A percentile compares a stretch with the other conserved stretches of the same genome.
Conservation (phyloP, 768 basidiomycete genomes). For the Suillus decipiens region DNA sequence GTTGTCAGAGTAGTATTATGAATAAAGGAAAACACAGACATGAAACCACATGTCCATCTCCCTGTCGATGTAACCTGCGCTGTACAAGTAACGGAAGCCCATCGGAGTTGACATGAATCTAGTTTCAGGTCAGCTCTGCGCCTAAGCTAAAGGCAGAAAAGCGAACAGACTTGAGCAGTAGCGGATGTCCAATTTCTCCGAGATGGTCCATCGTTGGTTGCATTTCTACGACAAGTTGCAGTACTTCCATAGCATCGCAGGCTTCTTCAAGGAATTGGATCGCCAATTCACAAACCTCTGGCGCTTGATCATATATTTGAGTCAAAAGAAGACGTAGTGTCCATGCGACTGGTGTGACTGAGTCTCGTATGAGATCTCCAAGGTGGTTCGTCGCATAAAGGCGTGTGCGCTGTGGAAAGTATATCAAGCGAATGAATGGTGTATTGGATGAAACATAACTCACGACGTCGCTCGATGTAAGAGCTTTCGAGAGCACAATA, state of each 20-base stretch:
- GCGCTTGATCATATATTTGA: slow-evolving; percentile 90
- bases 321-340: slow-evolving; percentile 88
- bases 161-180: slow-evolving; percentile 76
- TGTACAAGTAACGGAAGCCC: slow-evolving; percentile 90
- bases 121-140: slow-evolving; percentile 4
- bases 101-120: slow-evolving; percentile 95
- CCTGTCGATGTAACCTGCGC: slow-evolving; percentile 88
- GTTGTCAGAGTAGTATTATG: slow-evolving; percentile 12
- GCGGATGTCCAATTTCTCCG: slow-evolving; percentile 86
- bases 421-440: background rate
- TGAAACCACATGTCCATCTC: slow-evolving; percentile 98
- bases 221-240: slow-evolving; percentile 92
- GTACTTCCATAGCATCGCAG: slow-evolving; percentile 79
- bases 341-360: slow-evolving; percentile 74
- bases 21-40: slow-evolving; percentile 45
- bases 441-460: slow-evolving; percentile 13
- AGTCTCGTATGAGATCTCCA: slow-evolving; percentile 73
- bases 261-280: slow-evolving; percentile 88
- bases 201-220: slow-evolving; percentile 95
- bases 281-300: slow-evolving; percentile 89
- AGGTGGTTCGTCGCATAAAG: slow-evolving; percentile 88
- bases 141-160: background rate
- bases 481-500: slow-evolving; percentile 89
- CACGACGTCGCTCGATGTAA: slow-evolving; percentile 92
- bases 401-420: slow-evolving; percentile 67